These are phyloP conservation scores for Neophaeococcomyces aloes DNA, from an alignment of 2,329 filamentous ascomycete genomes.

Conservation along the genomic window DNA sequence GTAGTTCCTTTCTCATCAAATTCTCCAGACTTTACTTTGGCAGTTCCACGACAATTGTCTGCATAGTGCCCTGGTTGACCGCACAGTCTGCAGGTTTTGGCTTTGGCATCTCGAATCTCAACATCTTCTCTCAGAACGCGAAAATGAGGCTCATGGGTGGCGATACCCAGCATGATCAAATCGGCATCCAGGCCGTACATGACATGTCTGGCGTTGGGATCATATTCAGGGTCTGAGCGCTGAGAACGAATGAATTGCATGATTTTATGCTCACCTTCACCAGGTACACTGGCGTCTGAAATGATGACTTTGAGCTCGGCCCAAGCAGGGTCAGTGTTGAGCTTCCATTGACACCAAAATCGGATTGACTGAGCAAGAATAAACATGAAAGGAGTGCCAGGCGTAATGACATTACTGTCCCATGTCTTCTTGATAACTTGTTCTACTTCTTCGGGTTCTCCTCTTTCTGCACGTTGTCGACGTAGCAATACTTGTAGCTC, in stretches of 20 bases:
- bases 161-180: conserved; percentile 95
- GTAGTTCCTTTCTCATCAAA: conserved; percentile 70
- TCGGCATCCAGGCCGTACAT: conserved; percentile 97
- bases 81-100: conserved; percentile 74
- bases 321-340: conserved; percentile 95
- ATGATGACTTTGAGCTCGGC: conserved; percentile 95
- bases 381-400: conserved; percentile 97
- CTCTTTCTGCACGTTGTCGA: conserved; percentile 54
- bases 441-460: conserved; percentile 47
- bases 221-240: conserved; percentile 76
- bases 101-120: conserved; percentile 78
- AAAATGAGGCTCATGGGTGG: conserved; percentile 95
- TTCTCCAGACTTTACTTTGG: conserved; percentile 67
- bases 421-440: conserved; percentile 73
- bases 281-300: conserved; percentile 92
- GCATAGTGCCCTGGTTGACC: conserved; percentile 87
- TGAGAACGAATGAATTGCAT: conserved; percentile 97
- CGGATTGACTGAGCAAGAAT: conserved; percentile 79
- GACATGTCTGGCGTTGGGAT: conserved; percentile 94
- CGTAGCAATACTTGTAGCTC: conserved; percentile 78
- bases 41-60: conserved; percentile 68
- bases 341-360: conserved; percentile 96
- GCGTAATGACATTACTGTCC: conserved; percentile 81
- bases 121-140: conserved; percentile 94
- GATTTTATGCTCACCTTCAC: conserved; percentile 98